Base-by-base conservation (phyloP, 495 filamentous ascomycete species). In the Hypoxylon intermedium region DNA sequence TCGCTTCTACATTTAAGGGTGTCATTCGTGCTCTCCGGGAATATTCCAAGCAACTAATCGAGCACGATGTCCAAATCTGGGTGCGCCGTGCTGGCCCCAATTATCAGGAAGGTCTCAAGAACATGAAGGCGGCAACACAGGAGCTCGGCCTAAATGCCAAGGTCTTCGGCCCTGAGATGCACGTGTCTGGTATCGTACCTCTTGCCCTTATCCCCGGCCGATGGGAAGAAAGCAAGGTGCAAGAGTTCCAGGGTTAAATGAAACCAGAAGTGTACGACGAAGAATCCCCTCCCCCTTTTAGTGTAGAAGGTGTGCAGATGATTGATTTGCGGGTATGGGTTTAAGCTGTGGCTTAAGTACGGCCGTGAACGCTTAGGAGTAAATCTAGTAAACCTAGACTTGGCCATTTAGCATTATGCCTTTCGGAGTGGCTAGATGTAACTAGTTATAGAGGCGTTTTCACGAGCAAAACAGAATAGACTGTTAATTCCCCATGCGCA, bases 11-110 rank as follows among this genome's bases (percentile, higher is more conserved):
- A 44, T 99, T 99, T 89, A 99, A 99, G 83, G 94, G 94, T 81
- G 93, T 99, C 73, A 99, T 99, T 77, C 89, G 92, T 55, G 94
- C 94, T 31, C 87, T 99, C 53, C 89, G 95, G 52, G 94, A 98
- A 78, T 91, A 94, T 57, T 85, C 92, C 48, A 87, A 87, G 44
- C 77, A 87, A 30, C 84, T 99, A 54, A 86, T 86, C 74, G 95
- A 98, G 85, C 94, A 99, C 88, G 95, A 95, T 69, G 92, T 94
- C 56, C 89, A 96, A 77, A 97, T 99, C 83, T 99, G 95, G 95
- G 92, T 99, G 68, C 92, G 94, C 71, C 94, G 94, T 83, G 94
- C 94, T 42, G 94, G 94, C 58, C 94, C 94, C 77, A 99, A 99
- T 83, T 99, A 95, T 84, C 94, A 99, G 78, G 94, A 99, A 80